These are phyloP conservation scores for Alternaria consortialis DNA, from an alignment of 2,329 filamentous ascomycete species.

Conservation along the genomic window DNA sequence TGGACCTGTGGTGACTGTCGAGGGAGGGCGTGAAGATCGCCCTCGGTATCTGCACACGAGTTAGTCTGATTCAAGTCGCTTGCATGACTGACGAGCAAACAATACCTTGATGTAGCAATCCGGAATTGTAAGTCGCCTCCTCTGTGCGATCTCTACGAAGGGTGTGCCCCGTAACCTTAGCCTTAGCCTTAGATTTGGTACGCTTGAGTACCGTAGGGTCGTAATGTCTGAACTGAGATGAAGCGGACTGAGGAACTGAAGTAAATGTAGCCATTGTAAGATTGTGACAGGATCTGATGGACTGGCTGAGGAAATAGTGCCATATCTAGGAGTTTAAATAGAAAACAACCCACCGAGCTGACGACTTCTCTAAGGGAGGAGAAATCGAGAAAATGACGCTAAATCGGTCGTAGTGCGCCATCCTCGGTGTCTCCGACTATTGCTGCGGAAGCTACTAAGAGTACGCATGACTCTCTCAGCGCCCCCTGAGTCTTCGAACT, in stretches of 20 bases:
- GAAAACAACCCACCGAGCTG: not conserved
- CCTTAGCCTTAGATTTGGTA: conserved; percentile 3
- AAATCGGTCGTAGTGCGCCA: conserved; percentile 1
- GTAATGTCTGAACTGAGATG: not conserved
- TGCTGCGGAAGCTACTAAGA: conserved; percentile 1
- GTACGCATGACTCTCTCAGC: conserved; percentile 5
- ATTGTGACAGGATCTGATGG: conserved; percentile 5
- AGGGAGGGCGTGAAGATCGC: not conserved
- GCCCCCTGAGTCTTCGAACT: no score
- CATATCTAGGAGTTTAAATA: conserved; percentile 7
- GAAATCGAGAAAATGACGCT: conserved; percentile 4
- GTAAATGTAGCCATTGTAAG: conserved; percentile 9
- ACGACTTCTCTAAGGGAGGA: not conserved
- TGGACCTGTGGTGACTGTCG: not conserved
- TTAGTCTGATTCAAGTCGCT: not conserved
- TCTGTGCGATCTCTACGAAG: not conserved
- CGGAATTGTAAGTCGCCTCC: not conserved
- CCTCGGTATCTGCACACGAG: not conserved
- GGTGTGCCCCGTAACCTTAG: not conserved
- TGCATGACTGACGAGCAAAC: not conserved
- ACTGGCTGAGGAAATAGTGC: not conserved
- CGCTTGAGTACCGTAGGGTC: not conserved
- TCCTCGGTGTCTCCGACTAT: not conserved
- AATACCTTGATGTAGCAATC: conserved; percentile 6
- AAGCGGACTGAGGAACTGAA: conserved; percentile 1